Conservation (phyloP, 106 monocot genomes). For the Platanthera zijinensis region DNA sequence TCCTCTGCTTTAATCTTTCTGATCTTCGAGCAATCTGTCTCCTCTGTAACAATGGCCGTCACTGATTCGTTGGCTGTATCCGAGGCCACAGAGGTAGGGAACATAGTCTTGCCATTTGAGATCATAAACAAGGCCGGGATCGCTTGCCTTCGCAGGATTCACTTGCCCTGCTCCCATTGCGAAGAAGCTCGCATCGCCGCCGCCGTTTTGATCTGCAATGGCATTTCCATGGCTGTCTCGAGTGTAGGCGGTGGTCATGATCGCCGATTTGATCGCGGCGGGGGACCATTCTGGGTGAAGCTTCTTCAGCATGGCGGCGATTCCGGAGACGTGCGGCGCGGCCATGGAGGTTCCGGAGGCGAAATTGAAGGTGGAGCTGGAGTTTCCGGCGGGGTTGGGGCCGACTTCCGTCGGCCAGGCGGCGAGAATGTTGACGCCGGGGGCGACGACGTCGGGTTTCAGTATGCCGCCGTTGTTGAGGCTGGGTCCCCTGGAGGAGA, state of each 20-base stretch:
- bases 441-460: slow-evolving; percentile 38
- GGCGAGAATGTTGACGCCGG: slow-evolving; percentile 32
- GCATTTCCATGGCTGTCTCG: slow-evolving; percentile 1
- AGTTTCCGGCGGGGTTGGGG: background rate
- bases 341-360: slow-evolving; percentile 15
- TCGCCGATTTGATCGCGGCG: slow-evolving; percentile 15
- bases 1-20: background rate
- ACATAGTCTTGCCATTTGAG: slow-evolving; percentile 5
- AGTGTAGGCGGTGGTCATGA: slow-evolving; percentile 8
- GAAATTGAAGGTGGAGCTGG: slow-evolving; percentile 1
- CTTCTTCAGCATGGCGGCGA: slow-evolving; percentile 8
- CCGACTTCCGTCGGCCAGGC: slow-evolving; percentile 11
- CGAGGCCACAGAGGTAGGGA: slow-evolving; percentile 8
- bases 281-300: slow-evolving; percentile 15
- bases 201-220: background rate
- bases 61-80: background rate
- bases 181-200: slow-evolving; percentile 10
- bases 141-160: background rate
- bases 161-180: slow-evolving; percentile 16
- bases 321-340: slow-evolving; percentile 9
- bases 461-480: slow-evolving; percentile 23
- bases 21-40: background rate
- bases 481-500: slow-evolving; percentile 39
- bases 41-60: background rate
- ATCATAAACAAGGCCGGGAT: slow-evolving; percentile 16